Conservation (phyloP, 495 filamentous ascomycete genomes). For the Lasiosphaeria miniovina region DNA sequence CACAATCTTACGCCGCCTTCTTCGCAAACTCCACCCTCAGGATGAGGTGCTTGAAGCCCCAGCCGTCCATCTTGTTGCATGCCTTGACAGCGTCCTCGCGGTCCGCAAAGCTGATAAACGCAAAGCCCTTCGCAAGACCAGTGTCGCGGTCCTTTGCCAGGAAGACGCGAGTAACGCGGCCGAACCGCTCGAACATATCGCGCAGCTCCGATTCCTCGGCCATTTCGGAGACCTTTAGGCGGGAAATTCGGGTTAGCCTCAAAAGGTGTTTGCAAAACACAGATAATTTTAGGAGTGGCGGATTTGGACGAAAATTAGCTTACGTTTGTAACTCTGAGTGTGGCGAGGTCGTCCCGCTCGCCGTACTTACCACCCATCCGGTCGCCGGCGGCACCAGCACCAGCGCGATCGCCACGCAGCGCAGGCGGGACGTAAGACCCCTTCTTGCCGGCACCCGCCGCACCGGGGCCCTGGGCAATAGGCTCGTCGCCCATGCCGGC, state of each 20-base stretch:
- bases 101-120: slow-evolving; percentile 94
- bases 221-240: slow-evolving; percentile 79
- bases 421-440: slow-evolving; percentile 91
- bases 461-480: slow-evolving; percentile 42
- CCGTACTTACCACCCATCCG: slow-evolving; percentile 84
- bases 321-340: slow-evolving; percentile 95
- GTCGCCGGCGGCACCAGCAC: slow-evolving; percentile 61
- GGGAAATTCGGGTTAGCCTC: slow-evolving; percentile 9
- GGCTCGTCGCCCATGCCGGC: slow-evolving; percentile 53
- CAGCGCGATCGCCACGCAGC: slow-evolving; percentile 64
- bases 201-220: slow-evolving; percentile 92
- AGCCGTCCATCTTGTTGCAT: slow-evolving; percentile 97
- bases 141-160: slow-evolving; percentile 96
- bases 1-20: slow-evolving; percentile 51
- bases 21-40: slow-evolving; percentile 90
- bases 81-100: slow-evolving; percentile 83
- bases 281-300: not conserved
- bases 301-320: slow-evolving; percentile 35
- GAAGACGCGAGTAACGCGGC: slow-evolving; percentile 94
- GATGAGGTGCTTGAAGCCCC: slow-evolving; percentile 87
- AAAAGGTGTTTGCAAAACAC: slow-evolving; percentile 13
- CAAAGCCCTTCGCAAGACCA: slow-evolving; percentile 91
- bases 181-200: slow-evolving; percentile 96
- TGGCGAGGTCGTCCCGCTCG: slow-evolving; percentile 95
- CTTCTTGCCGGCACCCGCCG: slow-evolving; percentile 62